phyloP scores from a whole-genome alignment of 441 rosid species.

The Adansonia rubrostipa region DNA sequence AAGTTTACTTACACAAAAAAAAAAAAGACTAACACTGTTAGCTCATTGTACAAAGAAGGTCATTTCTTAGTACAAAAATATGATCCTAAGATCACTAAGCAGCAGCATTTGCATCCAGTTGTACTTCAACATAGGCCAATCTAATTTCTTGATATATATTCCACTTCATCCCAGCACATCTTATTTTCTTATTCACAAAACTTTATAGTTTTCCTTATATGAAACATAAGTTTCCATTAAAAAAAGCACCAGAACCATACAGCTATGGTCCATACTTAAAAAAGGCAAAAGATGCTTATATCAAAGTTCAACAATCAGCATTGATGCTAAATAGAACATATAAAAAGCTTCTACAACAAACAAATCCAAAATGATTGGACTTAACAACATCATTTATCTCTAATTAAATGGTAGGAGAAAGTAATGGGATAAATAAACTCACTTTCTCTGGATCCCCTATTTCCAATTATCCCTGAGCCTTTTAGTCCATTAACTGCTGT shows the following conservation, averaged over 20 bases:
- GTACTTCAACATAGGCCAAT: neutral
- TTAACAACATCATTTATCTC: neutral
- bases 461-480: constrained; percentile 55
- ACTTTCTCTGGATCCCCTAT: constrained; percentile 76
- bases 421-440: constrained; percentile 32
- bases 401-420: neutral
- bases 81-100: no score
- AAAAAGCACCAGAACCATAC: neutral
- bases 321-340: neutral
- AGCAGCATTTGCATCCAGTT: no score
- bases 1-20: no score
- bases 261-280: neutral
- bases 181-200: neutral
- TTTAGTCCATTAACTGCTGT: constrained; percentile 64
- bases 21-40: no score
- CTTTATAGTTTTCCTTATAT: neutral
- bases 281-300: neutral
- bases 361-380: neutral
- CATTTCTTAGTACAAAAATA: no score
- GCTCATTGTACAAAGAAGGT: no score
- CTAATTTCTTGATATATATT: neutral
- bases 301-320: neutral
- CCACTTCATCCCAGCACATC: neutral
- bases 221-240: constrained; percentile 2
- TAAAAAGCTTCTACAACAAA: neutral